Evolutionary conservation across 352 stramenopile genomes (phyloP), one percentile per base, ranked within the genome.

Genomic region (Plasmopara halstedii): DNA sequence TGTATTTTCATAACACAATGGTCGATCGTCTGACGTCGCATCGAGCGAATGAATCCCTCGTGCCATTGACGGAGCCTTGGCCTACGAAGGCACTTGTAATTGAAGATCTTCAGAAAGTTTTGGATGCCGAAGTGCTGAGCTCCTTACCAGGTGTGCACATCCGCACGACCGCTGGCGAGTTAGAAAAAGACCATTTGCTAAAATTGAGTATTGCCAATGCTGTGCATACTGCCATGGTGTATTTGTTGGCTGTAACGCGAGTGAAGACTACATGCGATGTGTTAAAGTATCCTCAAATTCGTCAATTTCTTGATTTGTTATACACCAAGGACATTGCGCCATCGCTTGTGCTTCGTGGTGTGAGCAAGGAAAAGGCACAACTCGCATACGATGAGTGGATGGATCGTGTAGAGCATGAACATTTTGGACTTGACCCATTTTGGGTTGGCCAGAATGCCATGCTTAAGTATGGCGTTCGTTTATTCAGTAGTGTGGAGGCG

Each of bases 201-300:
- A 98, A 98, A 64, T 68, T 98, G 9, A 62, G 73, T 17, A 61
- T 98, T 10, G 89, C 84, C 21, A 98, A 98, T 66, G 88, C 79
- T 2, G 95, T 91, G 18, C 79, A 97, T 70, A 95, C 88, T 1
- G 88, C 92, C 0, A 77, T 95, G 50, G 90, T 95, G 17, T 93
- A 97, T 51, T 37, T 77, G 36, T 46, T 91, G 29, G 74, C 75
- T 9, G 49, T 93, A 6, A 53, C 58, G 19, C 68, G 76, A 17
- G 36, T 29, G 20, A 42, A 42, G 36, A 42, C 26, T 61, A 27
- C 53, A 51, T 62, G 18, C n/a, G 62, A 42, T 5, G 21, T 42
- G 9, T 31, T 29, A 14, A 50, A 74, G 25, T 51, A 62, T 6
- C 64, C 69, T 11, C 19, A 48, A 1, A 43, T 88, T 15, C 51